phyloP scores from a whole-genome alignment of 768 basidiomycete species.

The Russula foetens region DNA sequence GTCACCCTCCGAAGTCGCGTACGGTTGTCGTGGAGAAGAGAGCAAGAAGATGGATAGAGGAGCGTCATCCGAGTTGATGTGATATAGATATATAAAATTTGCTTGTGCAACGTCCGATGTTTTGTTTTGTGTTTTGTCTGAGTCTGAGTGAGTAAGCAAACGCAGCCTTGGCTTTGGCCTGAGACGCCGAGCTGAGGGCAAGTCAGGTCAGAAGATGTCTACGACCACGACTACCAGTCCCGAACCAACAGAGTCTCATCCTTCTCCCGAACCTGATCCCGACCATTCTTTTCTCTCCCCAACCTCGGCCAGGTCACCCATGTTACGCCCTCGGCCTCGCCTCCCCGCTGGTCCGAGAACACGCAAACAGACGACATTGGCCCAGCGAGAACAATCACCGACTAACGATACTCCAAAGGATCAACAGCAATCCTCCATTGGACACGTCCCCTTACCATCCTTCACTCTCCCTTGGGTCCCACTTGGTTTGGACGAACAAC shows the following conservation, averaged over 20 bases:
- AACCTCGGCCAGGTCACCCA: not conserved
- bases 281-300: not conserved
- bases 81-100: too few species aligned
- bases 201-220: too few species aligned
- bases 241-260: not conserved
- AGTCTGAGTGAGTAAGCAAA: too few species aligned
- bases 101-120: too few species aligned
- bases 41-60: conserved; percentile 78
- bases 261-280: not conserved
- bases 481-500: not conserved
- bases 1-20: conserved; percentile 22
- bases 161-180: too few species aligned
- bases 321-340: conserved; percentile 9
- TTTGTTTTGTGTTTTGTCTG: too few species aligned
- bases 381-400: not conserved
- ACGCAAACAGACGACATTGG: not conserved
- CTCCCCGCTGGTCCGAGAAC: conserved; percentile 15
- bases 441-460: not conserved
- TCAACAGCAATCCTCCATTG: not conserved
- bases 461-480: not conserved
- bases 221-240: not conserved
- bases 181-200: too few species aligned
- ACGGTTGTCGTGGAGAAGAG: conserved; percentile 45
- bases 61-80: conserved; percentile 33
- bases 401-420: not conserved